Evolutionary conservation across 2,329 filamentous ascomycete species (phyloP).

Genomic region (Chaetomium sp.): DNA sequence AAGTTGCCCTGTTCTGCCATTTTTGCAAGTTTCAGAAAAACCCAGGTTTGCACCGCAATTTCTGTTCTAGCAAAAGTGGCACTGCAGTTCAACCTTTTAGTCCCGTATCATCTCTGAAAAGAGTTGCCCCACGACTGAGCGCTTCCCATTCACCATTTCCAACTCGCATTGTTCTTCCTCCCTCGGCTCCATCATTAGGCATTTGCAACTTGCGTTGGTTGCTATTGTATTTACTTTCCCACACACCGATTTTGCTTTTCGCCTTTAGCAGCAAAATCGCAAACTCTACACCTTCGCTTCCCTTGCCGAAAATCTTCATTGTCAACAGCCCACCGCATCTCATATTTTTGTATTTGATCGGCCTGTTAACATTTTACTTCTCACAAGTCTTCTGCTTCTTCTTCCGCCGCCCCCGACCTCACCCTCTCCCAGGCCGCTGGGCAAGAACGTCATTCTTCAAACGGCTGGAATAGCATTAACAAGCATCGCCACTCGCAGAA

Average conservation of each 20-base stretch:
- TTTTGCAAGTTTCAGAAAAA: slow-evolving; percentile 13
- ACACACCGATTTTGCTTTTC: slow-evolving; percentile 4
- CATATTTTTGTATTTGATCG: background rate
- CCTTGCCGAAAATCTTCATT: slow-evolving; percentile 2
- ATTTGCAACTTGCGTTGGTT: slow-evolving; percentile 4
- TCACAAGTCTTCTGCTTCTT: slow-evolving; percentile 73
- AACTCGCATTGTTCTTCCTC: slow-evolving; percentile 2
- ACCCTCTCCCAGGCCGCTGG: slow-evolving; percentile 69
- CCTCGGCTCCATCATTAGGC: slow-evolving; percentile 9
- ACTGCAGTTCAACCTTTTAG: background rate
- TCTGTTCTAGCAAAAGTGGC: slow-evolving; percentile 1
- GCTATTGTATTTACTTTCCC: background rate
- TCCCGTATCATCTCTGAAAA: background rate
- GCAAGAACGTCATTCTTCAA: slow-evolving; percentile 53
- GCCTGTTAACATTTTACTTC: slow-evolving; percentile 27
- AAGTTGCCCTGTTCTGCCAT: slow-evolving; percentile 6
- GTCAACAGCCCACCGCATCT: background rate
- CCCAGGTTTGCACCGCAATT: background rate
- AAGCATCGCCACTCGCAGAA: slow-evolving; percentile 70
- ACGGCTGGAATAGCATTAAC: slow-evolving; percentile 64
- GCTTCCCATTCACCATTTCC: background rate
- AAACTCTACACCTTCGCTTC: slow-evolving; percentile 2
- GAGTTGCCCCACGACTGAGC: slow-evolving; percentile 1
- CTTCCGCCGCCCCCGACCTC: slow-evolving; percentile 79
- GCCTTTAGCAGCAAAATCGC: background rate